Evolutionary conservation across 139 green algal genomes (phyloP).

Genomic region (Volvox africanus): DNA sequence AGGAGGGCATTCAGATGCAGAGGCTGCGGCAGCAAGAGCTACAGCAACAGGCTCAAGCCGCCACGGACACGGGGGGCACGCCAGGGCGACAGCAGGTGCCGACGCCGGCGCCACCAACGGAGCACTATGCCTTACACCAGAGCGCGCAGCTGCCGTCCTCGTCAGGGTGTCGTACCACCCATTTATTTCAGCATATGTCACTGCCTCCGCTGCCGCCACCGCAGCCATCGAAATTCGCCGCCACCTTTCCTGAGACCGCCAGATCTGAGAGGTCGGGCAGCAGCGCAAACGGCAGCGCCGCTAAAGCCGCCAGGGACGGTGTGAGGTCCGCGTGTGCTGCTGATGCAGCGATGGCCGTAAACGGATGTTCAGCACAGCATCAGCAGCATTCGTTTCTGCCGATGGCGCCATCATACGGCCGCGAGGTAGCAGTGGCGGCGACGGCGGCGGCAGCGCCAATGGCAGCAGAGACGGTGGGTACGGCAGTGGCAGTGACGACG

Average conservation of each 20-base stretch:
- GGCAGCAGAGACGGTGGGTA: not conserved
- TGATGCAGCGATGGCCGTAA: not conserved
- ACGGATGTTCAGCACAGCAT: not conserved
- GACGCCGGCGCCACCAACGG: not conserved
- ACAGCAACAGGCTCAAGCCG: conserved; percentile 17
- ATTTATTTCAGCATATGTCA: not conserved
- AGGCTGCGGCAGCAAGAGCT: not conserved
- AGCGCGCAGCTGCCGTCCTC: not conserved
- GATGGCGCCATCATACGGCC: not conserved
- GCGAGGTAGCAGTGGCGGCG: not conserved
- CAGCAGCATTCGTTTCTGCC: not conserved
- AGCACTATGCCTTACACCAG: not conserved
- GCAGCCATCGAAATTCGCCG: not conserved
- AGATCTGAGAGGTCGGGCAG: not conserved
- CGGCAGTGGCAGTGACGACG: not conserved
- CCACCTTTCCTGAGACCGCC: not conserved
- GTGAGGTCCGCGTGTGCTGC: too few relatives aligned
- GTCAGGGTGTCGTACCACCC: not conserved
- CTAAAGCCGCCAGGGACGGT: too few relatives aligned
- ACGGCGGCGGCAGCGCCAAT: not conserved
- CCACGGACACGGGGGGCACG: not conserved
- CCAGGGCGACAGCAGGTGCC: not conserved
- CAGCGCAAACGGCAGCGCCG: not conserved
- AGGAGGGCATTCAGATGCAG: not conserved
- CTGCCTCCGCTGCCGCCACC: not conserved